phyloP scores from a whole-genome alignment of 2,329 filamentous ascomycete genomes.

The Chaetomiaceae sp. region DNA sequence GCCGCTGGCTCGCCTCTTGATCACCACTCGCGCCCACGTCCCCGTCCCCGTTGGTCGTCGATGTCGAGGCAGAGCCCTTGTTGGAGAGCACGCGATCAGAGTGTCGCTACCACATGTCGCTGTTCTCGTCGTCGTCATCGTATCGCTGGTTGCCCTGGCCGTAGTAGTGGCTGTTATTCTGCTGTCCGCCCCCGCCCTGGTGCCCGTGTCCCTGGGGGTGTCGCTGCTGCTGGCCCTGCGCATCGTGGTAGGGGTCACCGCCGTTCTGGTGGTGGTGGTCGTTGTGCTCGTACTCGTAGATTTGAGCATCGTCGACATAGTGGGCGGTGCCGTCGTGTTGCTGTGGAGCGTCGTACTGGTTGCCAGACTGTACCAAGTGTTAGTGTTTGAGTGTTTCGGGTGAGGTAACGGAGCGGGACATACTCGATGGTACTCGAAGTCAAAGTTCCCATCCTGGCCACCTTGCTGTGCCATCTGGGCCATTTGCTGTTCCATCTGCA shows the following conservation, averaged over 20 bases:
- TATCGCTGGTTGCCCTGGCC: slow-evolving; percentile 12
- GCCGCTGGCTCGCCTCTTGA: no score
- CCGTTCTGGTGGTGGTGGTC: slow-evolving; percentile 17
- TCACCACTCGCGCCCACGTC: no score
- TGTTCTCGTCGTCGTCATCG: slow-evolving; percentile 19
- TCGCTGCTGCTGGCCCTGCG: slow-evolving; percentile 5
- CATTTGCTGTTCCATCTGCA: slow-evolving; percentile 37
- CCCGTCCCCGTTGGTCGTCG: no score
- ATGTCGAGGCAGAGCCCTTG: no score
- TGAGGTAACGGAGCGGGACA: slow-evolving; percentile 17
- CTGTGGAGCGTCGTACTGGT: slow-evolving; percentile 29
- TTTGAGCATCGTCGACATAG: slow-evolving; percentile 33
- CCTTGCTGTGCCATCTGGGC: slow-evolving; percentile 31
- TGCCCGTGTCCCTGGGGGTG: slow-evolving; percentile 7
- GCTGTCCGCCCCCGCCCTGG: slow-evolving; percentile 4
- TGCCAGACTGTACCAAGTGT: slow-evolving; percentile 23
- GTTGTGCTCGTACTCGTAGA: slow-evolving; percentile 34
- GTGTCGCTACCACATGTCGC: slow-evolving; percentile 27
- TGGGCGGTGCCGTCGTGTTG: slow-evolving; percentile 25
- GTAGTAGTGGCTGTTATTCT: slow-evolving; percentile 19
- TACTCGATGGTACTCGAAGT: slow-evolving; percentile 36
- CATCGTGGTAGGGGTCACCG: neutral
- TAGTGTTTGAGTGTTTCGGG: neutral
- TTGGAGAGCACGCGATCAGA: neutral
- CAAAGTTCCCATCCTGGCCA: slow-evolving; percentile 29